Base-by-base conservation (phyloP, 2,329 filamentous ascomycete species). In the Ophiostoma quercus region DNA sequence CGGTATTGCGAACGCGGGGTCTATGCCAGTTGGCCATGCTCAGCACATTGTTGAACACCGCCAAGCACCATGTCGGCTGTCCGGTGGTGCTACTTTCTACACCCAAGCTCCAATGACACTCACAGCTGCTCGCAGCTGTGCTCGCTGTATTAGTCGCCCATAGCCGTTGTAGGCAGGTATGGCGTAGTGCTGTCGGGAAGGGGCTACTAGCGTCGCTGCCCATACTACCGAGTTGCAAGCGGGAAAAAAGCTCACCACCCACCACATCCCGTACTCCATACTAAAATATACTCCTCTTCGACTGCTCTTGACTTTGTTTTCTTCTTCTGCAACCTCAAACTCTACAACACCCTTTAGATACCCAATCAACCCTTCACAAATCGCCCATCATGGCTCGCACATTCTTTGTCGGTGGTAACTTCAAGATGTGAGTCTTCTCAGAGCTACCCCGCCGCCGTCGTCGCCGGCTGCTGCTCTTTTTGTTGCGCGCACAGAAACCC, bases 401-500 rank as follows among this genome's bases (percentile, higher is more conserved):
- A 85, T 97, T 96, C 87, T 96, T 97, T 82, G 92, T 97, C 81
- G 94, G 94, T 82, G 94, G 94, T 80, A 99, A 99, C 90, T 98
- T 98, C 86, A 98, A 99, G 88, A 98, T 98, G 94, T 96, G 84
- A 79, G 86, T 80, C 3, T n/a, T 12, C 51, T 69, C 72, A 76
- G 72, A 63, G 63, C 69, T 68, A 63, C 67, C 69, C 69, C 69
- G 69, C 67, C 29, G 63, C 25, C n/a, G 62, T 43, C 43, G 51
- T 54, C 66, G 43, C 69, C 25, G 37, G 12, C 8, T 41, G 34
- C 22, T 19, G 39, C 74, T 74, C 74, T 76, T 71, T 72, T 73
- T 71, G n/a, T 73, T 73, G 74, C 73, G 71, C 72, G 74, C 73
- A 51, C 66, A n/a, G 67, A 72, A 72, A 71, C 70, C 69, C 70